phyloP scores from a whole-genome alignment of 2,329 filamentous ascomycete genomes.

The Setomelanomma holmii region DNA sequence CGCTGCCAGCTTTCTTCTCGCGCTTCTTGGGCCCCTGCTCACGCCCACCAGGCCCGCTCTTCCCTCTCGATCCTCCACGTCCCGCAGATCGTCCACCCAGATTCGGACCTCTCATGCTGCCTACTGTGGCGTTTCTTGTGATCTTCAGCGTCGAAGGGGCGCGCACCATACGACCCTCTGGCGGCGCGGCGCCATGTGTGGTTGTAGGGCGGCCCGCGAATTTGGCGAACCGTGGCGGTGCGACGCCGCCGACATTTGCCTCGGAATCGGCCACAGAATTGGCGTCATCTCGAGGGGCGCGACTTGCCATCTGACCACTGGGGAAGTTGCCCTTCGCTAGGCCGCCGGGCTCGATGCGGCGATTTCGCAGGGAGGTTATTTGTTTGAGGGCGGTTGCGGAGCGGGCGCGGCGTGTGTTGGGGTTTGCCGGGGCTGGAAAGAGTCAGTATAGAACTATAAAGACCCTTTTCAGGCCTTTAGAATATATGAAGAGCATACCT shows the following conservation, averaged over 20 bases:
- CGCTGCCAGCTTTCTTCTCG: constrained; percentile 14
- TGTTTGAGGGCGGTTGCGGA: constrained; percentile 32
- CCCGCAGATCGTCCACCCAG: constrained; percentile 28
- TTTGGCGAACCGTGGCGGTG: constrained; percentile 17
- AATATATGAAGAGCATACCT: constrained; percentile 22
- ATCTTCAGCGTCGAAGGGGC: constrained; percentile 37
- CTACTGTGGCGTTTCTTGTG: constrained; percentile 13
- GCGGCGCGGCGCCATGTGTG: constrained; percentile 17
- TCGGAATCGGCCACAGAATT: no score
- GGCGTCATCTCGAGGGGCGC: constrained; percentile 2
- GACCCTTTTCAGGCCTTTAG: neutral
- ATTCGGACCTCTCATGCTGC: constrained; percentile 30
- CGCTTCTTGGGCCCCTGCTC: constrained; percentile 30
- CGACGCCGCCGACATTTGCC: neutral
- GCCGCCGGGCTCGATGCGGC: constrained; percentile 24
- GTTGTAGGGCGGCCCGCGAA: constrained; percentile 12
- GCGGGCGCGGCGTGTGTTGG: constrained; percentile 33
- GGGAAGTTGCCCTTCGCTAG: constrained; percentile 29
- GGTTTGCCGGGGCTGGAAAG: constrained; percentile 13
- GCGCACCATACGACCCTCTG: constrained; percentile 38
- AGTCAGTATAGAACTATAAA: no score
- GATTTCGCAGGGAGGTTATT: constrained; percentile 32
- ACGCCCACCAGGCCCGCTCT: constrained; percentile 5
- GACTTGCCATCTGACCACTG: constrained; percentile 23
- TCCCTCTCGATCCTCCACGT: constrained; percentile 10